Evolutionary conservation across 371 early-diverging fungal species (phyloP).

Genomic region (Batkoa obscura): DNA sequence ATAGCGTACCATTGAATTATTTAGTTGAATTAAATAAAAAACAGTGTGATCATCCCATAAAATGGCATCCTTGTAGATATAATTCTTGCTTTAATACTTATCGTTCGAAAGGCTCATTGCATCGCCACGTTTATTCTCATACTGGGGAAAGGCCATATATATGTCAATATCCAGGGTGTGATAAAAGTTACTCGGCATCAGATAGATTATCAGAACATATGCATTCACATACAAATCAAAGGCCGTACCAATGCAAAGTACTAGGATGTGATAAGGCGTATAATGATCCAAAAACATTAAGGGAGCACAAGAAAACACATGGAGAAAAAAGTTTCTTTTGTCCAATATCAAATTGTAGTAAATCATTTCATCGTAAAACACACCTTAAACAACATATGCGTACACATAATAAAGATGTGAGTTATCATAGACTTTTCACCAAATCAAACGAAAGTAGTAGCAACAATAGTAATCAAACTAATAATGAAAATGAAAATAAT

Average conservation of each 20-base stretch:
- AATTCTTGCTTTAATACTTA: slow-evolving; percentile 2
- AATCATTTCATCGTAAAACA: slow-evolving; percentile 62
- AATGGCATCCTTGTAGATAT: slow-evolving; percentile 1
- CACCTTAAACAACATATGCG: slow-evolving; percentile 62
- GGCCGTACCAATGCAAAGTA: slow-evolving; percentile 31
- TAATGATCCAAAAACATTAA: slow-evolving; percentile 4
- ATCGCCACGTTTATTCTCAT: slow-evolving; percentile 32
- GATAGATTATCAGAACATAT: slow-evolving; percentile 5
- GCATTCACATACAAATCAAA: slow-evolving; percentile 26
- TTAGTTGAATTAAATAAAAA: not conserved
- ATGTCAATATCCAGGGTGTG: slow-evolving; percentile 51
- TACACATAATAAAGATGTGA: slow-evolving; percentile 23
- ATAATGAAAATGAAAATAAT: too few species aligned
- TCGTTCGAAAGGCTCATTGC: slow-evolving; percentile 14
- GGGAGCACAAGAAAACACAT: slow-evolving; percentile 5
- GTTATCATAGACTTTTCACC: too few species aligned
- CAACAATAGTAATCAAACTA: too few species aligned
- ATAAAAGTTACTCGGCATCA: slow-evolving; percentile 38
- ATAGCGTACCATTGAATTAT: not conserved
- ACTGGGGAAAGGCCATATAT: slow-evolving; percentile 55
- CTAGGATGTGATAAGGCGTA: slow-evolving; percentile 16
- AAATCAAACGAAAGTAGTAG: too few species aligned
- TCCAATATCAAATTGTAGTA: slow-evolving; percentile 29
- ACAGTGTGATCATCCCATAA: not conserved
- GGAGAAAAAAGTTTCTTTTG: slow-evolving; percentile 3